Base-by-base conservation (phyloP, 2,329 filamentous ascomycete species). In the Lanzia echinophila region DNA sequence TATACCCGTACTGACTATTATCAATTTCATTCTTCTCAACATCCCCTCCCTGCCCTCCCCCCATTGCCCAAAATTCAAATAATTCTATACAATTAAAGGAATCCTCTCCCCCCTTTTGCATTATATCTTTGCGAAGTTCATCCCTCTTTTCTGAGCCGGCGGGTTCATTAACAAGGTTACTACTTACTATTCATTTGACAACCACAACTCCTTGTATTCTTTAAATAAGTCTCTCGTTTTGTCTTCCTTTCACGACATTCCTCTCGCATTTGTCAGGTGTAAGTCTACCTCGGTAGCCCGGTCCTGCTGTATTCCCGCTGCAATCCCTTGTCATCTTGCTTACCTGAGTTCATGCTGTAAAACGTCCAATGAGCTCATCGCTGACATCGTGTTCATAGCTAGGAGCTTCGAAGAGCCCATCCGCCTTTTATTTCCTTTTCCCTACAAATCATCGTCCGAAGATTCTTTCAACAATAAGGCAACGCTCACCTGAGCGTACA, bases 401-500 rank as follows among this genome's bases (percentile, higher is more conserved):
- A 47, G 34, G 28, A 41, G 31, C 33, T 42, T 31, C 31, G 36
- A 56, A 13, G 36, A 15, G 20, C 22, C 44, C 31, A 41, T 3
- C 32, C 17, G 34, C 5, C 47, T 36, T 43, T 7, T 44, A 32
- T 45, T 33, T 28, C 19, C 28, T 32, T n/a, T 31, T 19, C 24
- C 19, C 36, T 22, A 11, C 34, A 19, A 46, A 31, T 28, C 32
- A 13, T 17, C 17, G 36, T 41, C 24, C n/a, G 28, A 32, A 47
- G 33, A 15, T 41, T 7, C 19, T 12, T 42, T 44, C 43, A 34
- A 50, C 42, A 22, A 47, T 19, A 32, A 53, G 15, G 19, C 24
- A 17, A 54, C 66, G 65, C 63, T 65, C 63, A 61, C 56, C 7
- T 20, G 36, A 31, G 43, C 43, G 17, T 47, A 36, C 53, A 62